phyloP scores from a whole-genome alignment of 1,284 basidiomycete genomes.

The Anthracocystis setariae region DNA sequence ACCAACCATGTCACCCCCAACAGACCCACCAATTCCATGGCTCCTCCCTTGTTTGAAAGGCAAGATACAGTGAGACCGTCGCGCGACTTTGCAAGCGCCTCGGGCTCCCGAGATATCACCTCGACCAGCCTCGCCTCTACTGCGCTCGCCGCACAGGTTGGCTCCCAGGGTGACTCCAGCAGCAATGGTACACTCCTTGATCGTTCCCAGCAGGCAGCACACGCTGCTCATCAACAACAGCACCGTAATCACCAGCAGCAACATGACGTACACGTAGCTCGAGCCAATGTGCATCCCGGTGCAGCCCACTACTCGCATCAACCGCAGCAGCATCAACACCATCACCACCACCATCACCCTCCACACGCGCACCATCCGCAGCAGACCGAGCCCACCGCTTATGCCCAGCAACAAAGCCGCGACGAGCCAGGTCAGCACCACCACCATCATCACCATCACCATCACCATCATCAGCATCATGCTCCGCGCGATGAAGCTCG shows the following conservation, averaged over 20 bases:
- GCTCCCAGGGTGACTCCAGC: conserved; percentile 13
- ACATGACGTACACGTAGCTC: conserved; percentile 6
- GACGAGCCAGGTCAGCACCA: conserved; percentile 10
- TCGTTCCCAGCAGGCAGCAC: conserved; percentile 9
- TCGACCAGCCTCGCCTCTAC: conserved; percentile 36
- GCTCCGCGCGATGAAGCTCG: conserved; percentile 24
- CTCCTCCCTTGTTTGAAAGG: conserved; percentile 42
- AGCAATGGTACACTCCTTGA: conserved; percentile 16
- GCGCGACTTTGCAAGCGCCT: conserved; percentile 21
- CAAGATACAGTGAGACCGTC: conserved; percentile 49
- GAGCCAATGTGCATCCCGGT: conserved; percentile 8
- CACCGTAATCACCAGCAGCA: conserved; percentile 7
- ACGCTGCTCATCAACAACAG: conserved; percentile 2
- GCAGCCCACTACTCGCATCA: conserved; percentile 5
- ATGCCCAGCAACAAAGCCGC: conserved; percentile 9
- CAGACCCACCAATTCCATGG: conserved; percentile 30
- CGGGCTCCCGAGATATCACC: conserved; percentile 24
- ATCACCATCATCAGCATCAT: conserved; percentile 10
- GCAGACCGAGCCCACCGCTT: conserved; percentile 3
- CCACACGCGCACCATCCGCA: conserved; percentile 15
- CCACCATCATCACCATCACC: conserved; percentile 12
- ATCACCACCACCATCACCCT: conserved; percentile 19
- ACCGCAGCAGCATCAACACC: conserved; percentile 17
- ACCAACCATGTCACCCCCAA: conserved; percentile 37
- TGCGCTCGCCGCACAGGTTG: conserved; percentile 39